Conservation (phyloP, 345 rosid genomes). For the Noccaea bulbosa region DNA sequence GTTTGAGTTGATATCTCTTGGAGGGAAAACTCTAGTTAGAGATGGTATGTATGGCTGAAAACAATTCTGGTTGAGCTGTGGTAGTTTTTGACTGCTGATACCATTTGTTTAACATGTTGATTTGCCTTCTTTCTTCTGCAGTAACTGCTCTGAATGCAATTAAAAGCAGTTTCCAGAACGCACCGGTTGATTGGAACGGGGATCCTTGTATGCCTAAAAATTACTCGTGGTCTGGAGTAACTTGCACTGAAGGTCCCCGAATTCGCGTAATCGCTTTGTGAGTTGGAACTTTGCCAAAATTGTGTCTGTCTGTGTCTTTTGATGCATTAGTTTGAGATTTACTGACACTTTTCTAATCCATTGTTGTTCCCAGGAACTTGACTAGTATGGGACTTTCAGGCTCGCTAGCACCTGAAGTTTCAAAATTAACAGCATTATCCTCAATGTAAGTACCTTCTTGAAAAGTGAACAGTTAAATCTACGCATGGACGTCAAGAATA, state of each 20-base stretch:
- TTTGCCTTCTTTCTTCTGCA: slow-evolving; percentile 38
- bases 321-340: slow-evolving; percentile 20
- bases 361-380: slow-evolving; percentile 61
- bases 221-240: slow-evolving; percentile 81
- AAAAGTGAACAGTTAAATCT: slow-evolving; percentile 1
- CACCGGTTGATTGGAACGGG: slow-evolving; percentile 82
- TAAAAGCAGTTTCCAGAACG: slow-evolving; percentile 53
- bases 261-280: slow-evolving; percentile 73
- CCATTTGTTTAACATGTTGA: slow-evolving; percentile 5
- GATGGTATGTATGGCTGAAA: slow-evolving; percentile 76
- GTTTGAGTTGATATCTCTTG: slow-evolving; percentile 57
- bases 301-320: background rate
- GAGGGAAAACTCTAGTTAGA: slow-evolving; percentile 71
- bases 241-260: slow-evolving; percentile 66
- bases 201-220: slow-evolving; percentile 83
- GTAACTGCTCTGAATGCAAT: slow-evolving; percentile 60
- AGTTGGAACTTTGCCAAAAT: slow-evolving; percentile 45
- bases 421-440: slow-evolving; percentile 72
- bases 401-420: slow-evolving; percentile 59
- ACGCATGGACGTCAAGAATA: background rate
- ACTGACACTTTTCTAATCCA: slow-evolving; percentile 25
- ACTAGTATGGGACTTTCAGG: slow-evolving; percentile 77
- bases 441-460: slow-evolving; percentile 61
- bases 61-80: background rate
- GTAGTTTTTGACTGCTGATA: background rate